Evolutionary conservation across 2,329 filamentous ascomycete species (phyloP).

Genomic region (Microdochium nivale): DNA sequence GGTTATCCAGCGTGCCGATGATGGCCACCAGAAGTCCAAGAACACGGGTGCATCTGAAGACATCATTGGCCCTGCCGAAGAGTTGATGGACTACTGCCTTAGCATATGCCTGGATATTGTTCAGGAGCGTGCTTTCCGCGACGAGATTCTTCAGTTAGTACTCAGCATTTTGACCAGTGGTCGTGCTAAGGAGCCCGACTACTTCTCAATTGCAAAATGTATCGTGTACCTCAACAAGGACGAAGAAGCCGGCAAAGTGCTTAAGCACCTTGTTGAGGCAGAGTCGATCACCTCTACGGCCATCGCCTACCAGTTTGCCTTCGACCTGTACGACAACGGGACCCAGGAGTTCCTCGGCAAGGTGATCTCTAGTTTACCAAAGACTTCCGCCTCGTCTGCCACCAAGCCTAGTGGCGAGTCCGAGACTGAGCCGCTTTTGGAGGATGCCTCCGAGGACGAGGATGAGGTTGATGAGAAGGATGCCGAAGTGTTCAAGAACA

Average conservation of each 20-base stretch:
- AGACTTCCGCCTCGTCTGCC: slow-evolving; percentile 10
- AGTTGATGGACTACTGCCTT: slow-evolving; percentile 93
- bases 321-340: slow-evolving; percentile 96
- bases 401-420: slow-evolving; percentile 10
- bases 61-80: slow-evolving; percentile 60
- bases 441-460: slow-evolving; percentile 45
- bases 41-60: slow-evolving; percentile 46
- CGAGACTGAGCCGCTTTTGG: slow-evolving; percentile 41
- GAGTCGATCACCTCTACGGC: slow-evolving; percentile 72
- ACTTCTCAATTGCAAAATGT: slow-evolving; percentile 96
- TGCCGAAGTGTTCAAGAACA: slow-evolving; percentile 51
- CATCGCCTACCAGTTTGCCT: slow-evolving; percentile 93
- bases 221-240: slow-evolving; percentile 93
- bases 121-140: slow-evolving; percentile 80
- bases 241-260: slow-evolving; percentile 79
- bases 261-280: slow-evolving; percentile 71
- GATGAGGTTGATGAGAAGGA: slow-evolving; percentile 38
- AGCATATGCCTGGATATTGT: slow-evolving; percentile 97
- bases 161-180: slow-evolving; percentile 84
- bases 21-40: slow-evolving; percentile 69
- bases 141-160: slow-evolving; percentile 79
- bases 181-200: slow-evolving; percentile 79
- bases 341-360: slow-evolving; percentile 94
- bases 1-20: slow-evolving; percentile 81
- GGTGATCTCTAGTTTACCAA: slow-evolving; percentile 72